These are phyloP conservation scores for Oidiodendron maius DNA, from an alignment of 495 filamentous ascomycete genomes.

Conservation along the genomic window DNA sequence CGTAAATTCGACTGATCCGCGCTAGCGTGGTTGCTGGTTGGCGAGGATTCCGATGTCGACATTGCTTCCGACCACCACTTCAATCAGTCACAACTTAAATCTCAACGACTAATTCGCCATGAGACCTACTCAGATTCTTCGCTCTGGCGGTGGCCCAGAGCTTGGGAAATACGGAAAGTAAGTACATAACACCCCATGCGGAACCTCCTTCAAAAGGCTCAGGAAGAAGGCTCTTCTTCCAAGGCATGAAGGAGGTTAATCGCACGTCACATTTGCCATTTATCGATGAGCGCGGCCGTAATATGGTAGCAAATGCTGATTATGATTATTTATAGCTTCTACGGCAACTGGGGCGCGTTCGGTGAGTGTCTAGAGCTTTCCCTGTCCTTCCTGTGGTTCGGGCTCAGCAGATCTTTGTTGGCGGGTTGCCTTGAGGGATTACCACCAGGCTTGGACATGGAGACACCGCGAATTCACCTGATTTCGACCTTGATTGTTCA, in stretches of 20 bases:
- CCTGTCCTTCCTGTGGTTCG: too few relatives aligned
- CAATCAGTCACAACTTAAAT: background rate
- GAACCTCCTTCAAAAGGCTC: too few relatives aligned
- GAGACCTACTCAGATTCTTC: constrained; percentile 46
- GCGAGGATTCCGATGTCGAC: constrained; percentile 14
- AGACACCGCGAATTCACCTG: too few relatives aligned
- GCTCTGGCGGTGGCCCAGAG: constrained; percentile 45
- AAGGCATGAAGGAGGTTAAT: too few relatives aligned
- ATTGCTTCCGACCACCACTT: constrained; percentile 3
- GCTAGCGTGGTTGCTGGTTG: constrained; percentile 30
- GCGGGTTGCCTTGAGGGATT: too few relatives aligned
- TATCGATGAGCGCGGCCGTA: constrained; percentile 9
- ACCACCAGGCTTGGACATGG: too few relatives aligned
- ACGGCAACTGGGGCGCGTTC: constrained; percentile 80
- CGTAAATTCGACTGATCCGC: constrained; percentile 33
- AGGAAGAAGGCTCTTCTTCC: too few relatives aligned
- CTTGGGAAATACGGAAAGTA: constrained; percentile 66
- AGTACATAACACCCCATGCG: too few relatives aligned
- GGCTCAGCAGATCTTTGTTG: too few relatives aligned
- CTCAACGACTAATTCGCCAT: constrained; percentile 44
- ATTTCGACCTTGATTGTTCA: too few relatives aligned
- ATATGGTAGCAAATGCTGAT: constrained; percentile 24
- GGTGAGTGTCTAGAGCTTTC: constrained; percentile 50
- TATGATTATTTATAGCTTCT: constrained; percentile 56
- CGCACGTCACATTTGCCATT: constrained; percentile 18